Evolutionary conservation across 2,329 filamentous ascomycete species (phyloP), one percentile per base, ranked within the genome.

Genomic region (Exophiala oligosperma): DNA sequence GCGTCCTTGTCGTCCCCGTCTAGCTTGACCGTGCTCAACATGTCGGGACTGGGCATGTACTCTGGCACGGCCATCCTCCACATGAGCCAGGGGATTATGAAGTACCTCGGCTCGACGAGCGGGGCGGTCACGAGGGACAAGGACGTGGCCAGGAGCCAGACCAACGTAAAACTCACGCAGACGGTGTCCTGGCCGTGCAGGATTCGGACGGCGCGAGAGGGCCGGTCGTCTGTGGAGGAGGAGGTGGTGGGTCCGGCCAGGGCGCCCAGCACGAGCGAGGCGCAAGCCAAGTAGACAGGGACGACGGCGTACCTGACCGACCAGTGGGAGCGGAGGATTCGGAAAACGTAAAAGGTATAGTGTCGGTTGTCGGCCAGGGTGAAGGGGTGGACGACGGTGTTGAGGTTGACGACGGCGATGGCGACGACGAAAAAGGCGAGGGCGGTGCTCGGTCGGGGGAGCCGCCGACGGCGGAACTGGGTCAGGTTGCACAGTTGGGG

Each of bases 321-420:
- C 1, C 79, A 77, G 43, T 90, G 83, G 4, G 81, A 81, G 2
- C 89, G 82, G 38, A 97, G 87, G 68, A 92, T 85, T 1, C 92
- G 87, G 78, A 99, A 99, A 60, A 96, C 79, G 76, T 99, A 99
- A 74, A 99, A 99, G 72, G 96, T 88, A 77, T 96, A 99, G 73
- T 99, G 94, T 2, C 94, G 82, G 73, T 99, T 99, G 73, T 99
- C 94, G 35, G 94, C 94, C 0, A 97, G 82, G 0, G 92, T 96
- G 71, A 97, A 99, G 0, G 94, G 93, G 70, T 99, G 94, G 44
- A 97, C 84, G 62, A 96, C 88, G 35, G 94, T 99, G 79, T 97
- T 97, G 80, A 84, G 88, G 62, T 84, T 83, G 24, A 97, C 85
- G 2, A 80, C 74, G 5, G 71, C 67, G 17, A 79, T 67, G 64